Evolutionary conservation across 129 eudicot genomes (phyloP), one percentile per base, ranked within the genome.

Genomic region (Saussurea involucrata): DNA sequence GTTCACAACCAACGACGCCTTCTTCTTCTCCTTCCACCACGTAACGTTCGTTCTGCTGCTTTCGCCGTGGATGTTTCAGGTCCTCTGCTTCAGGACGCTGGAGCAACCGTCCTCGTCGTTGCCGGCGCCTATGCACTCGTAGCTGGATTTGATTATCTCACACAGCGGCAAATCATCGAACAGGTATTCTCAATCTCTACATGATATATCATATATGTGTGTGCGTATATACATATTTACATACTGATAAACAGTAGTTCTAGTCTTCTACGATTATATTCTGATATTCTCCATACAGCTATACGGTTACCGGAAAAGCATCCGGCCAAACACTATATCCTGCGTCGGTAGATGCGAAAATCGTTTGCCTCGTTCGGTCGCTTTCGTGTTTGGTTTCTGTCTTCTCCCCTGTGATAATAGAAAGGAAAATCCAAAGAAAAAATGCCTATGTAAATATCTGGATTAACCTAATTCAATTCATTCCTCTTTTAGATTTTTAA

Each of bases 101-200:
- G 86, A 21, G 97, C 97, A 12, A 83, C 92, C 33, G 81, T 81
- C 22, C 66, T 85, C 53, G 90, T 87, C 3, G 72, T 89, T 70
- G 69, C 79, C 69, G 98, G 96, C 42, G 97, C 89, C 2, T 94
- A 89, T 44, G 88, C 84, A 9, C 88, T 94, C 5, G 97, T 94
- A 42, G 75, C 97, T 21, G 78, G 84, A 31, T 94, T 94, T 73
- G 96, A 89, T 79, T 6, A 66, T 85, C 89, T 94, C 79, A 84
- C 98, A 1, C 76, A 81, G 63, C 89, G 87, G 21, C 74, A 83
- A 3, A 46, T 94, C 86, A 83, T 94, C 65, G 72, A 88, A 55
- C 97, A 94, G 98, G 98, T 92, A 40, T 60, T 63, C 68, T 70
- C 75, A 21, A 28, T 40, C 63, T 71, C 80, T 60, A 63, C 17